Percentiles rank a stretch among this genome's conserved stretches.
Conservation (phyloP, 768 basidiomycete species). For the Boletus sp. region DNA sequence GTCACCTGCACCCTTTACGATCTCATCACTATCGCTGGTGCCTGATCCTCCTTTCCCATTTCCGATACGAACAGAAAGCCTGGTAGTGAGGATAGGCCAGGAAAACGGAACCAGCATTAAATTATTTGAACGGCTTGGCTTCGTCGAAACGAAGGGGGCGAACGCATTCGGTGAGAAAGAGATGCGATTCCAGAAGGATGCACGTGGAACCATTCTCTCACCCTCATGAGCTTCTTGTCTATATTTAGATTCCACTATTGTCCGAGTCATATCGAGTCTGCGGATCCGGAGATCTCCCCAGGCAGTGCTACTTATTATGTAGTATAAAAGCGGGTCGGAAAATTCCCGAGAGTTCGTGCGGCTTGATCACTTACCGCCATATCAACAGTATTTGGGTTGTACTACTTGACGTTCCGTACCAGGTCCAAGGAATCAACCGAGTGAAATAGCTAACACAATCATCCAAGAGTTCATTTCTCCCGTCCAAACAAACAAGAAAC, state of each 20-base stretch:
- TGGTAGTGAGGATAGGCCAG: conserved; percentile 72
- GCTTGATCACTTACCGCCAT: conserved; percentile 14
- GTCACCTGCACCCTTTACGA: conserved; percentile 24
- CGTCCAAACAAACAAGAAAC: too few relatives aligned
- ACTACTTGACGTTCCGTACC: background rate
- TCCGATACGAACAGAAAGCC: conserved; percentile 40
- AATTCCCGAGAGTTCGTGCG: background rate
- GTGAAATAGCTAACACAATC: background rate
- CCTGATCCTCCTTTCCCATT: conserved; percentile 39
- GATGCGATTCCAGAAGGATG: conserved; percentile 46
- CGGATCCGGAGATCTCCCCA: background rate
- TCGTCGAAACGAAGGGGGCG: conserved; percentile 61
- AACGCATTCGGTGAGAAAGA: conserved; percentile 84
- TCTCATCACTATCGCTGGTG: conserved; percentile 12
- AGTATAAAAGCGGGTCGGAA: conserved; percentile 9
- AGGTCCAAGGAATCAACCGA: background rate
- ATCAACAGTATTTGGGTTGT: background rate
- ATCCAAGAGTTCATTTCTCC: background rate
- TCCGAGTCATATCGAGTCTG: conserved; percentile 15
- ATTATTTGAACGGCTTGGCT: conserved; percentile 78
- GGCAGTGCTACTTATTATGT: too few relatives aligned
- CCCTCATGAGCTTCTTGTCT: background rate
- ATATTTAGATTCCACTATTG: conserved; percentile 8
- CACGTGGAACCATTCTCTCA: background rate
- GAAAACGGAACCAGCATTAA: conserved; percentile 66